Percentiles rank a stretch among this genome's conserved stretches.
Evolutionary conservation across 2,329 filamentous ascomycete genomes (phyloP).

Genomic region (Colletotrichum somersetense): DNA sequence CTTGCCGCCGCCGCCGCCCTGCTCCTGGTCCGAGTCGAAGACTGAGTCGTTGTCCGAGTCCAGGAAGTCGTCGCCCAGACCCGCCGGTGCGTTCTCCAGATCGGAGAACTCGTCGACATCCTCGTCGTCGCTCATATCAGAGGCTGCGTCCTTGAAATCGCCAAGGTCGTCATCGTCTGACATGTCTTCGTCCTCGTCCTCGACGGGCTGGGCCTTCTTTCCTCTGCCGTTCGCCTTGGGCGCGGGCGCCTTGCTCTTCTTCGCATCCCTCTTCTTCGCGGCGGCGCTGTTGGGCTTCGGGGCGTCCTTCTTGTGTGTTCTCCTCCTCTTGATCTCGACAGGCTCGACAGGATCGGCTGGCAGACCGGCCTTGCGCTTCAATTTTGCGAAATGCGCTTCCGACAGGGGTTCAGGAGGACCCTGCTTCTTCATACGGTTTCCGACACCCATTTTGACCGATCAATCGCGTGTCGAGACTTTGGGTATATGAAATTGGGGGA

Average conservation of each 20-base stretch:
- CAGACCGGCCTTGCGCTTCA: slow-evolving; percentile 87
- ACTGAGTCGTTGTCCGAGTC: slow-evolving; percentile 70
- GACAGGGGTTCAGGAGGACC: slow-evolving; percentile 86
- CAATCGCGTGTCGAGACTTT: slow-evolving; percentile 36
- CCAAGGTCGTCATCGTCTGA: slow-evolving; percentile 48
- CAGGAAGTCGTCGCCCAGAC: slow-evolving; percentile 71
- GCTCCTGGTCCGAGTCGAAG: slow-evolving; percentile 79
- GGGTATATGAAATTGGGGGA: slow-evolving; percentile 37
- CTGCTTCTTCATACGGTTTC: slow-evolving; percentile 96
- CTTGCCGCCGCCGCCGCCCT: slow-evolving; percentile 59
- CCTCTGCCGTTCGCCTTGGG: slow-evolving; percentile 44
- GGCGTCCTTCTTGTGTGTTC: slow-evolving; percentile 52
- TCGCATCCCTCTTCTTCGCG: slow-evolving; percentile 51
- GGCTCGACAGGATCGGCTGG: slow-evolving; percentile 70
- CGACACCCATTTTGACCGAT: slow-evolving; percentile 79
- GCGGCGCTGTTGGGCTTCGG: slow-evolving; percentile 51
- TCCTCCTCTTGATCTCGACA: slow-evolving; percentile 74
- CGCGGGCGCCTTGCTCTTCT: slow-evolving; percentile 49
- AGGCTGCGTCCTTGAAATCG: slow-evolving; percentile 54
- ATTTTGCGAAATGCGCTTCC: slow-evolving; percentile 80
- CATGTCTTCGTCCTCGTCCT: slow-evolving; percentile 44
- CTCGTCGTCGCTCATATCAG: slow-evolving; percentile 58
- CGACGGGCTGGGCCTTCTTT: slow-evolving; percentile 47
- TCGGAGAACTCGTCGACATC: slow-evolving; percentile 56
- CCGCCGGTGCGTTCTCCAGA: slow-evolving; percentile 54